Evolutionary conservation across 495 filamentous ascomycete genomes (phyloP), one percentile per base, ranked within the genome.

Genomic region (Trichoderma orchidacearum): DNA sequence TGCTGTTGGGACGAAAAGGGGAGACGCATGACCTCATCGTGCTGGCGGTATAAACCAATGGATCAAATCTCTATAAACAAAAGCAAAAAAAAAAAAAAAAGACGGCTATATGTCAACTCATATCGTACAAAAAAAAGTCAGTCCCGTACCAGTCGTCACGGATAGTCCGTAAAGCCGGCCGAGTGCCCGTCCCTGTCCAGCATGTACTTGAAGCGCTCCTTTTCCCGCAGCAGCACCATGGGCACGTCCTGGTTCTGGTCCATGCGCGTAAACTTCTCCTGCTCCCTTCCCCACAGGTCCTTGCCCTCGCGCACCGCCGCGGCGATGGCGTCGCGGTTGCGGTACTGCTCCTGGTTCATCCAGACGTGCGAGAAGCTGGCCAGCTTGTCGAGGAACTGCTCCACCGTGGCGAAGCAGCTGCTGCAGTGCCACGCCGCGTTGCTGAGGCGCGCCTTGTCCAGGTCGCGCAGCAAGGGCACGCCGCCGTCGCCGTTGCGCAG

Each of bases 351-450:
- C 8, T 63, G 64, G 59, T 78, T 79, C 64, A 74, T 67, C 56
- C 63, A 65, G 11, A 58, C 63, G 54, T 80, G 78, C 51, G 75
- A 76, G 61, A 79, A 81, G 45, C 70, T 72, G 54, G 63, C 63
- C 64, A 80, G 70, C 65, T 80, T 81, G n/a, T 63, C 71, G 52
- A 75, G 62, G 59, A 82, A 58, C 60, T 81, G 72, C 1, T 69
- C 64, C 5, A 82, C 55, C 7, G 72, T 79, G 12, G 64, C 67
- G 56, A 81, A 78, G 60, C 79, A 81, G 13, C 67, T 73, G 30
- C 73, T 75, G 64, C 79, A 82, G 60, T 80, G 76, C 79, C 79
- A 82, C 5, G 66, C 71, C 0, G 79, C 75, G 59, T 72, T 73
- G 58, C 58, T 65, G 3, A 80, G 30, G 23, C 74, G 66, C n/a